phyloP scores from a whole-genome alignment of 805 yeast genomes.

The Tetrapisispora taiwanensis region DNA sequence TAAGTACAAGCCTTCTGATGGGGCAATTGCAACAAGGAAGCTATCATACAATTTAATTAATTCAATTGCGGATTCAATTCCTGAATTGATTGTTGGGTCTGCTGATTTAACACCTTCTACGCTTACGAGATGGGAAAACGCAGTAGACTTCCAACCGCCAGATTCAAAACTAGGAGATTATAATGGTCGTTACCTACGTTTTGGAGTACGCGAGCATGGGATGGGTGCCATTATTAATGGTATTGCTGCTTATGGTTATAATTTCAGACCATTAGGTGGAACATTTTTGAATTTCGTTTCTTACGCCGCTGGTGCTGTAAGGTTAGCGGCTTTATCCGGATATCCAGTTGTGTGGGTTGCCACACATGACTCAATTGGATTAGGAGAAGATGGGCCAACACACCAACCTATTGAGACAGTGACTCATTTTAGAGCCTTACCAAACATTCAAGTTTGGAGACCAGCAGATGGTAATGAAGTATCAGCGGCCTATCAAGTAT shows the following conservation, averaged over 20 bases:
- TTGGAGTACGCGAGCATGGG: constrained; percentile 98
- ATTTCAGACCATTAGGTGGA: constrained; percentile 88
- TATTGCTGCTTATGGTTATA: constrained; percentile 80
- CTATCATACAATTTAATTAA: constrained; percentile 73
- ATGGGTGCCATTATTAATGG: constrained; percentile 99
- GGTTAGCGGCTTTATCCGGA: constrained; percentile 75
- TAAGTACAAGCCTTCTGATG: constrained; percentile 64
- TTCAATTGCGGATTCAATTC: constrained; percentile 51
- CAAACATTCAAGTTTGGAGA: constrained; percentile 81
- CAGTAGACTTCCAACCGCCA: constrained; percentile 89
- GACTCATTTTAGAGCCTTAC: constrained; percentile 78
- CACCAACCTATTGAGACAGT: constrained; percentile 87
- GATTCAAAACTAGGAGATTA: constrained; percentile 69
- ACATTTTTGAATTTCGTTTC: constrained; percentile 93
- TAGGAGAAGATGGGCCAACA: constrained; percentile 91
- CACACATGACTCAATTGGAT: constrained; percentile 82
- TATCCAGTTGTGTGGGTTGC: constrained; percentile 83
- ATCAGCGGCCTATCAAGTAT: constrained; percentile 68
- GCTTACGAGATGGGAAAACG: constrained; percentile 78
- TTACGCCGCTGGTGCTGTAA: constrained; percentile 79
- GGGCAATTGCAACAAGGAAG: constrained; percentile 89
- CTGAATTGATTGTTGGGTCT: constrained; percentile 94
- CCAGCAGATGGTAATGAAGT: constrained; percentile 90
- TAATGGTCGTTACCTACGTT: constrained; percentile 88
- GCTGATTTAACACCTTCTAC: constrained; percentile 97